Evolutionary conservation across 169 alveolate genomes (phyloP), one percentile per base, ranked within the genome.

Genomic region (Cryptosporidium xiaoi): DNA sequence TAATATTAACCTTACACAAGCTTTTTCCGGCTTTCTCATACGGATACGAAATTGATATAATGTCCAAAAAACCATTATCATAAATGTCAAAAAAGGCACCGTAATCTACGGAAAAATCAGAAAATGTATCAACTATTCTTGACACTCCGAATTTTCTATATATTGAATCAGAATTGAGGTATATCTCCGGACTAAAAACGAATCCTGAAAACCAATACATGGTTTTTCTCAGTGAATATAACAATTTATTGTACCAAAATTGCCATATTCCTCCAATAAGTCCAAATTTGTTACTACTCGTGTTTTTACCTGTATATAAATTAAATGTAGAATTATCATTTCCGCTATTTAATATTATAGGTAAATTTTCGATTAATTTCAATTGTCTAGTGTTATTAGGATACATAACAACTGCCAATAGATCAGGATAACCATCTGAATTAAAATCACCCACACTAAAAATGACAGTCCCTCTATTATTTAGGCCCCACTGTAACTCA

Each of bases 371-470:
- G 10, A 77, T 56, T 48, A 77, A 53, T 40, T 48, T 56, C 44
- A 71, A 34, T 58, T 77, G 87, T 24, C 87, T 56, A 12, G 87
- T 60, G 5, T 64, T 64, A 77, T 77, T 56, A 5, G 64, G 64
- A 10, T 58, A 46, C 29, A 44, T 62, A 18, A 77, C 50, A 20
- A 77, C 55, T 24, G 87, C 87, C 24, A 77, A 62, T 44, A 92
- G 40, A 64, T 92, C 95, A 16, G 94, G 92, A 36, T 82, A 91
- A 15, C 95, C 95, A 46, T 92, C 90, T 66, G 84, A 58, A 68
- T 92, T 90, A 65, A 83, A 89, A 65, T 92, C 95, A 3, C 94
- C 95, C 3, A 77, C 48, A 60, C 27, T 77, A 13, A 77, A 29
- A 27, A 56, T 64, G 15, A 46, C 50, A 12, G 51, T 33, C 53